phyloP scores from a whole-genome alignment of 768 basidiomycete species.

The Podaxis sp. region DNA sequence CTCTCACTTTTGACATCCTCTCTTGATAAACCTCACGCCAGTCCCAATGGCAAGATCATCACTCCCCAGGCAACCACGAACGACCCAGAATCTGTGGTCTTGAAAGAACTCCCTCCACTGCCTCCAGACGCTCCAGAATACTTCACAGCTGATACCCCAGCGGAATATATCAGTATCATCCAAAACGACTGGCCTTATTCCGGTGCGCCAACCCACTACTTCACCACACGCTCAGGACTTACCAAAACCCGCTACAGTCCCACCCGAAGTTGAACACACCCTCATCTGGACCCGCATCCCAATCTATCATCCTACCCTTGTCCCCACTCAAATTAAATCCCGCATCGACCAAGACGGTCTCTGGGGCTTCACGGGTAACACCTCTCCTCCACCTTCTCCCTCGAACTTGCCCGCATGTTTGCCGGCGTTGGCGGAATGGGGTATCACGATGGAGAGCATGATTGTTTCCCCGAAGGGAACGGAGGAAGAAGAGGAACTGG shows the following conservation, averaged over 20 bases:
- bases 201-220: constrained; percentile 38
- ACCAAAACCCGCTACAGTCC: constrained; percentile 41
- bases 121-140: constrained; percentile 47
- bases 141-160: constrained; percentile 64
- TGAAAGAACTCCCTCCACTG: constrained; percentile 22
- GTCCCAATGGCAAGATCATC: background rate
- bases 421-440: constrained; percentile 70
- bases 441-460: constrained; percentile 60
- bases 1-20: constrained; percentile 59
- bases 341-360: constrained; percentile 75
- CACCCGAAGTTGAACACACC: constrained; percentile 69
- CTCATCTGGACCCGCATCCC: constrained; percentile 79
- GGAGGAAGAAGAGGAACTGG: constrained; percentile 50
- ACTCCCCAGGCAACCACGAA: background rate
- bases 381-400: constrained; percentile 56
- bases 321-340: constrained; percentile 48
- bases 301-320: constrained; percentile 60
- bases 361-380: constrained; percentile 76
- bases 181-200: constrained; percentile 92
- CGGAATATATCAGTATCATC: constrained; percentile 64
- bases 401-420: constrained; percentile 57
- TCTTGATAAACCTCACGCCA: constrained; percentile 30
- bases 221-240: background rate
- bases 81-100: constrained; percentile 11
- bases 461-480: constrained; percentile 51